Percentiles rank a stretch among this genome's conserved stretches.
phyloP scores from a whole-genome alignment of 202 grass and related monocot species.

The Carex sylvatica region DNA sequence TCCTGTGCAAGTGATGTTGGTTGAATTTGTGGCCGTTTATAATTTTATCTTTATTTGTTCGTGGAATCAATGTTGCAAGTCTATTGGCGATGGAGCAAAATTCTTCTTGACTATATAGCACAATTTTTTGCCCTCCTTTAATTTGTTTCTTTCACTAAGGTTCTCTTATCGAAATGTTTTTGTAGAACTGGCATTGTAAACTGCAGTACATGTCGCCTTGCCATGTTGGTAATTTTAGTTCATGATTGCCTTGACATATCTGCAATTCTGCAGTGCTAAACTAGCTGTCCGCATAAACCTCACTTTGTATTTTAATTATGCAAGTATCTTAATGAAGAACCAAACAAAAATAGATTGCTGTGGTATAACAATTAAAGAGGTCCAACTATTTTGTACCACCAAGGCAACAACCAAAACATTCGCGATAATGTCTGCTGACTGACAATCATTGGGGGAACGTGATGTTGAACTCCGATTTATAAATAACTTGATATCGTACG shows the following conservation, averaged over 20 bases:
- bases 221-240: background rate
- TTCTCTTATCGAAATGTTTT: background rate
- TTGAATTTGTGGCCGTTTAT: background rate
- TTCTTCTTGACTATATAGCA: slow-evolving; percentile 9
- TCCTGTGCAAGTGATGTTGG: background rate
- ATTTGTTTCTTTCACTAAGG: background rate
- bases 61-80: background rate
- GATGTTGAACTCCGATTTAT: background rate
- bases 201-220: background rate
- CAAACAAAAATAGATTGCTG: background rate
- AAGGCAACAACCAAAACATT: background rate
- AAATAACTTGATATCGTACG: background rate
- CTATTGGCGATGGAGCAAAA: background rate
- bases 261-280: background rate
- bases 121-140: background rate
- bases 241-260: background rate
- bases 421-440: background rate
- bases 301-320: background rate
- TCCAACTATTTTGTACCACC: background rate
- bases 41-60: slow-evolving; percentile 11
- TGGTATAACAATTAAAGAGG: background rate
- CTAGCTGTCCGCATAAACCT: background rate
- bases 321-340: background rate
- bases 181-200: background rate
- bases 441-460: background rate